A percentile compares a stretch with the other conserved stretches of the same genome.
Evolutionary conservation across 1,284 basidiomycete genomes (phyloP).

Genomic region (Puccinia horiana): DNA sequence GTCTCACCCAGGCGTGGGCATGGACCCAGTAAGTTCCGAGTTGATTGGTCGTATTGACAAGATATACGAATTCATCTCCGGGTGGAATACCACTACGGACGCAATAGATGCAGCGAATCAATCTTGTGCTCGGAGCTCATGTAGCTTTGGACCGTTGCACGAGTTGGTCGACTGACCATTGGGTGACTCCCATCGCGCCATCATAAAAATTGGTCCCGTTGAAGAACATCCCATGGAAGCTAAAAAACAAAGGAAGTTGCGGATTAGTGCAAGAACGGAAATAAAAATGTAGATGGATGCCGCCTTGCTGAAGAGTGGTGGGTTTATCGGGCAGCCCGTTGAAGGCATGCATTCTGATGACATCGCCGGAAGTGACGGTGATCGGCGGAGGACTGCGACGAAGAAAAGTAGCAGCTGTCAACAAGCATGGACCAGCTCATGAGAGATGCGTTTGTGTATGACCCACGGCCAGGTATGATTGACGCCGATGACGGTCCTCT

Average conservation of each 20-base stretch:
- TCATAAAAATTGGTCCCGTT: slow-evolving; percentile 82
- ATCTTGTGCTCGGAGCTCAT: background rate
- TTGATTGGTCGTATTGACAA: slow-evolving; percentile 76
- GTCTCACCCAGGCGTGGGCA: slow-evolving; percentile 20
- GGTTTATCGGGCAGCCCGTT: slow-evolving; percentile 39
- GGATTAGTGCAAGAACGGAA: background rate
- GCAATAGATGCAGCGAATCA: background rate
- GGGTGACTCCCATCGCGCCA: slow-evolving; percentile 76
- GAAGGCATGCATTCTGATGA: slow-evolving; percentile 47
- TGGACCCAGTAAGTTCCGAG: slow-evolving; percentile 89
- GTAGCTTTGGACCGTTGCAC: background rate
- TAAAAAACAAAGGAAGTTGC: too few species aligned
- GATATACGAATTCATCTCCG: slow-evolving; percentile 72
- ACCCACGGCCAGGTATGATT: slow-evolving; percentile 89
- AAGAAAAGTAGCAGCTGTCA: background rate
- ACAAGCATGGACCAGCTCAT: background rate
- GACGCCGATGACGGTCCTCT: slow-evolving; percentile 77
- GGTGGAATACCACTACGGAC: slow-evolving; percentile 73
- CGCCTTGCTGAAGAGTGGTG: slow-evolving; percentile 36
- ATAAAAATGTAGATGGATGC: background rate
- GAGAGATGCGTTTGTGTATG: background rate
- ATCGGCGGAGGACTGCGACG: slow-evolving; percentile 45
- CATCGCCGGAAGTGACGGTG: slow-evolving; percentile 38
- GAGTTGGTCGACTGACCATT: slow-evolving; percentile 64
- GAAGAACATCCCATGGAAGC: slow-evolving; percentile 80